phyloP scores from a whole-genome alignment of 1,284 basidiomycete species.

The Macrocystidia cucumis region DNA sequence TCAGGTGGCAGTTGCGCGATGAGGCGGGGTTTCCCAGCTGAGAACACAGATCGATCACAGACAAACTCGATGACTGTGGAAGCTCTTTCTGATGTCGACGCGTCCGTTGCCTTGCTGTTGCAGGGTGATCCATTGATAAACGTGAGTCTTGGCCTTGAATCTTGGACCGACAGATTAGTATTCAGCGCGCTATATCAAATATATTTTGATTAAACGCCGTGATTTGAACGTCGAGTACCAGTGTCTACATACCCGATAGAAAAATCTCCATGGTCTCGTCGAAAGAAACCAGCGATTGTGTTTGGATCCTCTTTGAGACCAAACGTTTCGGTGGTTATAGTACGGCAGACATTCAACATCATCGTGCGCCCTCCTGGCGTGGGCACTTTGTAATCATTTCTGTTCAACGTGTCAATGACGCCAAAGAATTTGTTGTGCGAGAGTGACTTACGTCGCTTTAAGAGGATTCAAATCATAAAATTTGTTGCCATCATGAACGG shows the following conservation, averaged over 20 bases:
- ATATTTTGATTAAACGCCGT: not conserved
- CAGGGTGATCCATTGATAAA: constrained; percentile 58
- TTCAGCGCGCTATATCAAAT: constrained; percentile 26
- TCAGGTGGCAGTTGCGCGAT: constrained; percentile 52
- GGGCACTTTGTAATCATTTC: constrained; percentile 53
- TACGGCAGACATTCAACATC: constrained; percentile 56
- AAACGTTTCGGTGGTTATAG: constrained; percentile 50
- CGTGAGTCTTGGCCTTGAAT: constrained; percentile 36
- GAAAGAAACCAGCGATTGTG: constrained; percentile 56
- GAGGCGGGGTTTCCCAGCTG: constrained; percentile 48
- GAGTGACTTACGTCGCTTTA: constrained; percentile 34
- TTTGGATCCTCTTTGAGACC: constrained; percentile 42
- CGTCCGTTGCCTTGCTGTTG: constrained; percentile 28
- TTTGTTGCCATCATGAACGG: constrained; percentile 32
- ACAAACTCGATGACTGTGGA: constrained; percentile 61
- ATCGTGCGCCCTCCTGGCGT: constrained; percentile 40
- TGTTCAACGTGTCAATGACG: constrained; percentile 20
- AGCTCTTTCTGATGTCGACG: constrained; percentile 36
- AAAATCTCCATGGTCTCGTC: constrained; percentile 58
- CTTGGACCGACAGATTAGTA: constrained; percentile 46
- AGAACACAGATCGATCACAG: constrained; percentile 44
- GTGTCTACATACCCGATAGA: constrained; percentile 57
- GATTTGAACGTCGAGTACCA: not conserved
- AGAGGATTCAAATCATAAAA: constrained; percentile 61
- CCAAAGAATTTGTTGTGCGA: not conserved